Percentiles rank a stretch among this genome's conserved stretches.
These are phyloP conservation scores for Phlyctochytrium bullatum DNA, from an alignment of 192 early-diverging fungal species.

Conservation along the genomic window DNA sequence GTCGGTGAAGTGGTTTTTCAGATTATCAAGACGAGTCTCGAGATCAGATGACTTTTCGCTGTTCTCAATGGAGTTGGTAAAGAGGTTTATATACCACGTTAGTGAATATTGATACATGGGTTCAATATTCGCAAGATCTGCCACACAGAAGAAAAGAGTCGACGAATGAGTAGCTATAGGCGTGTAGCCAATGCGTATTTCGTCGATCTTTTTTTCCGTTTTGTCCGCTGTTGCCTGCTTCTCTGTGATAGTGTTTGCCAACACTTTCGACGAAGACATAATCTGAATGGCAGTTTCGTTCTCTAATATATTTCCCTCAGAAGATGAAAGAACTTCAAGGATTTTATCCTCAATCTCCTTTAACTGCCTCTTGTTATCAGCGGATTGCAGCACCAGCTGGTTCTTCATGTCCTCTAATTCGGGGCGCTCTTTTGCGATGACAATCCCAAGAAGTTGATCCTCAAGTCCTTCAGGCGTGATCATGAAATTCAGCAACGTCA, in stretches of 20 bases:
- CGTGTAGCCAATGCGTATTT: conserved; percentile 59
- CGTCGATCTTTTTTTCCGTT: conserved; percentile 60
- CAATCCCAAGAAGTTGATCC: conserved; percentile 62
- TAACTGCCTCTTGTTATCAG: conserved; percentile 61
- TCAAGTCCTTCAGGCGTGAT: conserved; percentile 64
- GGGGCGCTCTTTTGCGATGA: conserved; percentile 61
- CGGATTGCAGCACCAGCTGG: conserved; percentile 56
- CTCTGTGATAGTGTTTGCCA: conserved; percentile 58
- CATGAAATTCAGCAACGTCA: conserved; percentile 62
- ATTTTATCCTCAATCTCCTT: conserved; percentile 64
- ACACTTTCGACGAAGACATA: conserved; percentile 57
- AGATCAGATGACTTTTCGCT: conserved; percentile 61
- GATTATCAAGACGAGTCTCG: conserved; percentile 37
- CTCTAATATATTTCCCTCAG: conserved; percentile 62
- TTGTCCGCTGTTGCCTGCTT: conserved; percentile 60
- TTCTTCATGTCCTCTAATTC: conserved; percentile 63
- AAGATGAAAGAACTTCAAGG: conserved; percentile 56
- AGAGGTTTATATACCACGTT: conserved; percentile 61
- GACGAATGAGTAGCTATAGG: conserved; percentile 56
- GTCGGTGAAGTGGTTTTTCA: conserved; percentile 56
- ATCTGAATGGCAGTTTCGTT: conserved; percentile 65
- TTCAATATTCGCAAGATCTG: conserved; percentile 61
- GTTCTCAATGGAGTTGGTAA: conserved; percentile 47
- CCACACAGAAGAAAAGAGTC: conserved; percentile 60
- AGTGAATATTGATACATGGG: conserved; percentile 68